Conservation (phyloP, 2,329 filamentous ascomycete species). For the Neopestalotiopsis rosae region DNA sequence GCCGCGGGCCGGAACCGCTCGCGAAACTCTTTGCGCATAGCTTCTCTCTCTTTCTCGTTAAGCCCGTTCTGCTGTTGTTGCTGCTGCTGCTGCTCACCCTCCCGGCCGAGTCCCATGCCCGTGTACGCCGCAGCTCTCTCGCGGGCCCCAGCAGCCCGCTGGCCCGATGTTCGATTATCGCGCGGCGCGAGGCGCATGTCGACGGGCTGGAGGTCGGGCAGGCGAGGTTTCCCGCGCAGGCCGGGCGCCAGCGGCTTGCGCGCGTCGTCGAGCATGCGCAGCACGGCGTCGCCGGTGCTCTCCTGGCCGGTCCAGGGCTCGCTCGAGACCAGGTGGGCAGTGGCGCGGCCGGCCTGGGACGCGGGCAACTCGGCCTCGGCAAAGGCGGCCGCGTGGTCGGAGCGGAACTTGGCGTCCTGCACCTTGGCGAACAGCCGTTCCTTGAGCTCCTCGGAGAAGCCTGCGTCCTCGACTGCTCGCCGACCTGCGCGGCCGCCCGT, state of each 20-base stretch:
- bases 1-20: slow-evolving; percentile 80
- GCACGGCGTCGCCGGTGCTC: slow-evolving; percentile 72
- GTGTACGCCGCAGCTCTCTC: slow-evolving; percentile 62
- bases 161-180: slow-evolving; percentile 46
- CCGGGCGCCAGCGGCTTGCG: slow-evolving; percentile 69
- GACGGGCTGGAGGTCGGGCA: slow-evolving; percentile 50
- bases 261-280: slow-evolving; percentile 85
- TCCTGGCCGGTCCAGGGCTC: slow-evolving; percentile 83
- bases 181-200: slow-evolving; percentile 56
- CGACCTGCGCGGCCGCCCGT: slow-evolving; percentile 65
- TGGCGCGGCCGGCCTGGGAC: slow-evolving; percentile 67
- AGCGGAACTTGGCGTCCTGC: slow-evolving; percentile 58
- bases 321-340: slow-evolving; percentile 69
- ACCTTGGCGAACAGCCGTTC: slow-evolving; percentile 62
- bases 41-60: slow-evolving; percentile 74
- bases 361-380: slow-evolving; percentile 53
- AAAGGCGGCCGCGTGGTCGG: slow-evolving; percentile 54
- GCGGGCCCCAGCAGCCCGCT: slow-evolving; percentile 58
- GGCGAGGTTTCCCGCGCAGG: slow-evolving; percentile 51
- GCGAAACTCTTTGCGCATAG: slow-evolving; percentile 73
- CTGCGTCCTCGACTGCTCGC: slow-evolving; percentile 64
- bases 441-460: slow-evolving; percentile 69
- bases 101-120: slow-evolving; percentile 43
- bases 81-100: slow-evolving; percentile 41
- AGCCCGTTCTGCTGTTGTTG: slow-evolving; percentile 59